Base-by-base conservation (phyloP, 768 basidiomycete species). In the Calocybe indica region DNA sequence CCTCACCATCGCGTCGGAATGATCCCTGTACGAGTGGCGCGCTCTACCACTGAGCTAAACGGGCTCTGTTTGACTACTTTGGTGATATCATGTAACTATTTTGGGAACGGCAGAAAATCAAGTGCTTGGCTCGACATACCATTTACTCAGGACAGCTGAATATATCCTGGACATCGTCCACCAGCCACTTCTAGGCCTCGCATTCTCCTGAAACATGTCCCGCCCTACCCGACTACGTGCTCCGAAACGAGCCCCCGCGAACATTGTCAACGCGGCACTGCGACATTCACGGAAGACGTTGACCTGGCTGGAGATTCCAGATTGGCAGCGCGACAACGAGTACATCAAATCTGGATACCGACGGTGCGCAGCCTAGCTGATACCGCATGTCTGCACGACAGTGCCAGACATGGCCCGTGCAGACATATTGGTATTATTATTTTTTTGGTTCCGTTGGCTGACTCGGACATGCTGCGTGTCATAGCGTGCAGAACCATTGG, bases 311-410 rank as follows among this genome's bases (percentile, higher is more conserved):
- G 79, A 84, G 47, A 68, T 88, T 38, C 78, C 82, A 36, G 73
- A 75, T 32, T 90, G 85, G 84, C 79, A 80, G 62, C 74, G 67
- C 53, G 82, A 88, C 63, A 89, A 88, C 55, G 83, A 87, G 55
- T 84, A 78, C 58, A 87, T 89, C 50, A 35, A 82, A 48, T 65
- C 63, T 33, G 88, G 88, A 2, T 88, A 89, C 60, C 72, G 86
- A 65, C 71, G 78, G 88, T 86, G 57, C 56, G 69, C 55, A 38
- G 22, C 15, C 22, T 22, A 22, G 2, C 22, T 22, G 22, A 22
- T 22, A 22, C 22, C 22, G 22, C 22, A 22, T 22, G 22, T 22
- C 22, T 22, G 22, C 22, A 22, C 22, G 22, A 22, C 22, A 22
- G 22, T 22, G 22, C 22, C 22, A 22, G 22, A 1, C 22, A 22